Base-by-base conservation (phyloP, 768 basidiomycete genomes). In the Tricholomella constricta region DNA sequence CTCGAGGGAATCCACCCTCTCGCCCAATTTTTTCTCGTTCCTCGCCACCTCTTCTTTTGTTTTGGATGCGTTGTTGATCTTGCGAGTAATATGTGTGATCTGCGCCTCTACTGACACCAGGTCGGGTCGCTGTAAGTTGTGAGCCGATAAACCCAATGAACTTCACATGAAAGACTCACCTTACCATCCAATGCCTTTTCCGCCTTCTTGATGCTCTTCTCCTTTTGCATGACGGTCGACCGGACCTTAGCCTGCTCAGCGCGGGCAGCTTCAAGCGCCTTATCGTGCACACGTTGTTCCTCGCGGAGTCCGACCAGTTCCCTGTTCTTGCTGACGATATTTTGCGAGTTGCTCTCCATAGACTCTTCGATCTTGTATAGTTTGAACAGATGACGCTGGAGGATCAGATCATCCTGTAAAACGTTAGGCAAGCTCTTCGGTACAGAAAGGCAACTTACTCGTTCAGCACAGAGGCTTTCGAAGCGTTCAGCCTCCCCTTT, bases 401-500 rank as follows among this genome's bases (percentile, higher is more conserved):
- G 78, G 35, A 94, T 85, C 22, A 93, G 77, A 45, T 88, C 83
- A 56, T 97, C 92, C 89, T 94, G 64, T 12, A 47, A 45, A 25
- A 17, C 44, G n/a, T 48, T 51, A 44, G 54, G 42, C 15, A 51
- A 25, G 20, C 35, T 25, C 11, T 17, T 47, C 57, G 15, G 48
- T 20, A 19, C 6, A 29, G 20, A n/a, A 26, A 7, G 6, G 40
- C 3, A 1, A 73, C 85, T 27, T 36, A 93, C 93, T 67, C 80
- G 76, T 61, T 94, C 86, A 48, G 88, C 75, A 61, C 83, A 82
- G 12, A 98, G 73, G 7, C 75, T 76, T 67, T 94, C 89, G 61
- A 95, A 98, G 37, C 88, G 78, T 59, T 92, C 90, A 4, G 94
- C 93, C 66, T 98, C 96, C 4, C 82, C 83, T 69, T 95, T 94